Evolutionary conservation across 2,329 filamentous ascomycete species (phyloP), one percentile per base, ranked within the genome.

Genomic region (Cladorrhinum sp.): DNA sequence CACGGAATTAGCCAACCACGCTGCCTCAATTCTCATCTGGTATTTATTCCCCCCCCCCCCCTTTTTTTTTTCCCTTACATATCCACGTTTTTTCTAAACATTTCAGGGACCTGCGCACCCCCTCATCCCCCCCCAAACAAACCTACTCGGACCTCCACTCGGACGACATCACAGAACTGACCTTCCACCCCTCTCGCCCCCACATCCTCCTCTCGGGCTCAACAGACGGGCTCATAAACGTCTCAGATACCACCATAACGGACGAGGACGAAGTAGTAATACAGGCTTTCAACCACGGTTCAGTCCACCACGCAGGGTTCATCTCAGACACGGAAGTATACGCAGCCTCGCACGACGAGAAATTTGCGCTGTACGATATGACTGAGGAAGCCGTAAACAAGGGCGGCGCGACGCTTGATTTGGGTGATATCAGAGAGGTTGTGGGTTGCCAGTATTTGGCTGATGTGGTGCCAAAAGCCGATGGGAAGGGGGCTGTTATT

Each of bases 211-310:
- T 94, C 10, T 91, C 89, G 1, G 89, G 89, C 49, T 91, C 89
- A 39, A 94, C 90, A 14, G 91, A 95, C 73, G 90, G 90, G 6
- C 82, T 94, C 1, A 82, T 94, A 68, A 92, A 90, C 70, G 78
- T 94, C 51, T 91, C 89, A 74, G 87, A 95, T 75, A 88, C 85
- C 18, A 80, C 81, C 53, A 81, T 90, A 61, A 75, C 79, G 18
- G 88, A 91, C 66, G 90, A 94, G 74, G 90, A 94, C 70, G 90
- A 94, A 52, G 86, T 90, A 1, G 78, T 92, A 20, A 79, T 89
- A 61, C 89, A 92, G 74, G 90, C 91, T 12, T 86, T 93, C 72
- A 94, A 94, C 73, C 89, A 91, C 70, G 82, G 84, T 33, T 91
- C 89, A 0, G 84, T 94, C 65, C 89, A 92, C 72, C 88, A 85